Base-by-base conservation (phyloP, 129 eudicot species). In the Smallanthus sonchifolius region DNA sequence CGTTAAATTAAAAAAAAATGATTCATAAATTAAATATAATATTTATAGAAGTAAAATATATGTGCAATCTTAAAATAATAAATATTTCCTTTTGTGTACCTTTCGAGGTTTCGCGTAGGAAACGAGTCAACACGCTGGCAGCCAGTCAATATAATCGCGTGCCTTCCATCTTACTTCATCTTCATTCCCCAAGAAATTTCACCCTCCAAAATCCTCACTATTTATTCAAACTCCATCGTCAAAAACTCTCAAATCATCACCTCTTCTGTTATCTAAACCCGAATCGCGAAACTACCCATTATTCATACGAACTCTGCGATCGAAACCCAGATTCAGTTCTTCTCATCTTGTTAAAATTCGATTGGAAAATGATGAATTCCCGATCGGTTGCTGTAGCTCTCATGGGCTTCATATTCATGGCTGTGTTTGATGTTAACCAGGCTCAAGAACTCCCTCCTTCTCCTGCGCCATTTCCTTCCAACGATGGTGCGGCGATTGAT, bases 401-500 rank as follows among this genome's bases (percentile, higher is more conserved):
- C 1, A 37, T 85, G 5, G 75, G 87, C 6, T 63, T 88, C 68
- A 49, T 82, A 28, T 65, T 88, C 65, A 65, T 81, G 87, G 84
- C 85, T 3, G 15, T 88, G 0, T 66, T 78, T 11, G 74, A 79
- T 14, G 65, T 74, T 60, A 63, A 71, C 30, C 35, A 17, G 48
- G 91, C 83, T 14, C 83, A 79, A 65, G 71, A 70, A 43, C 9
- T 76, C 8, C 68, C 94, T 32, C 70, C 89, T 0, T 83, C 89
- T 30, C 85, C 94, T 10, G 83, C 90, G 0, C 19, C 64, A 30
- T 3, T 65, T 62, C 91, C 84, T 20, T 66, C 83, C 39, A 82
- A 56, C 35, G 85, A 87, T 75, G 87, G 93, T 37, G 73, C 95
- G 0, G 79, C 87, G 7, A 79, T 89, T 52, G 95, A 89, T 83